phyloP scores from a whole-genome alignment of 495 filamentous ascomycete species.

The Hapsidospora chrysogenum region DNA sequence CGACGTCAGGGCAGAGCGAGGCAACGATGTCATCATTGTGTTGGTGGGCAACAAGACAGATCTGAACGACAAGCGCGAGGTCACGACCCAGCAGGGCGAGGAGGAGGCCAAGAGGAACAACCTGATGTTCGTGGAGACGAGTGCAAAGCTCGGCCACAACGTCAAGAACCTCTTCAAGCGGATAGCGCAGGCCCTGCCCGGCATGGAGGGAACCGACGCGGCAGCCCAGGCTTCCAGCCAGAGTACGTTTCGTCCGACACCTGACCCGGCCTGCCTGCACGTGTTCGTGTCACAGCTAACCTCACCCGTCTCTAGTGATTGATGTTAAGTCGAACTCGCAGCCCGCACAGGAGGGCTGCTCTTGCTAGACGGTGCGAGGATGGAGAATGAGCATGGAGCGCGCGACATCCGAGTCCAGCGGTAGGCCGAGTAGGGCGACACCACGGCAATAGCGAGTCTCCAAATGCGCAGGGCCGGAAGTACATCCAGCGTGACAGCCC shows the following conservation, averaged over 20 bases:
- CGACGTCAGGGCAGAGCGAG: constrained; percentile 88
- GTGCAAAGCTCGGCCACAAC: constrained; percentile 94
- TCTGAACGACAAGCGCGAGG: constrained; percentile 91
- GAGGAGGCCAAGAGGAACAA: constrained; percentile 97
- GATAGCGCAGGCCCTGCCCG: constrained; percentile 93
- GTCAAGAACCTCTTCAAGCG: constrained; percentile 92
- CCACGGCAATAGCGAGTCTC: too few species aligned
- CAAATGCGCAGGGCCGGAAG: too few species aligned
- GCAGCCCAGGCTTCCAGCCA: constrained; percentile 44
- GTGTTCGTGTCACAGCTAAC: neutral
- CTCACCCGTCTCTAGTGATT: constrained; percentile 4
- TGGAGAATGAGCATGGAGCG: too few species aligned
- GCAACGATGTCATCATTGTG: constrained; percentile 97
- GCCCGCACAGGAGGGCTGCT: constrained; percentile 61
- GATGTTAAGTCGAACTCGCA: constrained; percentile 80
- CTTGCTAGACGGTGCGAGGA: too few species aligned
- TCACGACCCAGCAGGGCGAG: constrained; percentile 86
- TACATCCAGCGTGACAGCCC: too few species aligned
- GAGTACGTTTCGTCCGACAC: constrained; percentile 24
- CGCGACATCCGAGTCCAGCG: too few species aligned
- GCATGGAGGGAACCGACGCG: constrained; percentile 81
- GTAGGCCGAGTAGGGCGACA: too few species aligned
- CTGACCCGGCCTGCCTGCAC: neutral
- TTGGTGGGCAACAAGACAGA: constrained; percentile 98
- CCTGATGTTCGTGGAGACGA: constrained; percentile 96